phyloP scores from a whole-genome alignment of 164 flowering plant species.

The Berberis thunbergii region DNA sequence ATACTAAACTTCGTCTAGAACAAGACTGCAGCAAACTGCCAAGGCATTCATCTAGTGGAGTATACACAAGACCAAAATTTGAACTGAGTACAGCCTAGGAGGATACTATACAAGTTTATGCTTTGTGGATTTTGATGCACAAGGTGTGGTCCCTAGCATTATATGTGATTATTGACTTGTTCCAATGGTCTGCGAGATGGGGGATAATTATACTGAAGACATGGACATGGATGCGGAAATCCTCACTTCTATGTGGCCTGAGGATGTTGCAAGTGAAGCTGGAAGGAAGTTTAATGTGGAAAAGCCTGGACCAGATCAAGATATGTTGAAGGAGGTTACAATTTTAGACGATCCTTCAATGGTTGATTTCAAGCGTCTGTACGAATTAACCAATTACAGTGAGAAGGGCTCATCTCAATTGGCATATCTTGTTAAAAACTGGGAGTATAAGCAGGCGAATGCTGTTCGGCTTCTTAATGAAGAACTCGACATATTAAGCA shows the following conservation, averaged over 20 bases:
- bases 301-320: conserved; percentile 60
- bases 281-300: conserved; percentile 74
- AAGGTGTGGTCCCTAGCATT: background rate
- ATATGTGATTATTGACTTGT: conserved; percentile 7
- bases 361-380: conserved; percentile 78
- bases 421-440: conserved; percentile 60
- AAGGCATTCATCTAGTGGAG: too few species aligned
- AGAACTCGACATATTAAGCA: conserved; percentile 68
- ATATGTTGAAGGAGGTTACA: conserved; percentile 66
- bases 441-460: conserved; percentile 88
- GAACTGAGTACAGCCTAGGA: too few species aligned
- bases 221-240: conserved; percentile 53
- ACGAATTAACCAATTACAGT: conserved; percentile 72
- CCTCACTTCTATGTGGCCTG: conserved; percentile 95
- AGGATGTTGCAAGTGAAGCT: conserved; percentile 54
- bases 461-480: conserved; percentile 82
- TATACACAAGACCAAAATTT: background rate
- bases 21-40: too few species aligned
- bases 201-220: conserved; percentile 44
- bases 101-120: too few species aligned
- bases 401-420: conserved; percentile 85
- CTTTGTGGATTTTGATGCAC: background rate
- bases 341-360: conserved; percentile 46
- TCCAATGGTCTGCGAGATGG: conserved; percentile 54
- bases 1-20: too few species aligned